Evolutionary conservation across 2,329 filamentous ascomycete genomes (phyloP).

Genomic region (Chrysosporium keratinophilum): DNA sequence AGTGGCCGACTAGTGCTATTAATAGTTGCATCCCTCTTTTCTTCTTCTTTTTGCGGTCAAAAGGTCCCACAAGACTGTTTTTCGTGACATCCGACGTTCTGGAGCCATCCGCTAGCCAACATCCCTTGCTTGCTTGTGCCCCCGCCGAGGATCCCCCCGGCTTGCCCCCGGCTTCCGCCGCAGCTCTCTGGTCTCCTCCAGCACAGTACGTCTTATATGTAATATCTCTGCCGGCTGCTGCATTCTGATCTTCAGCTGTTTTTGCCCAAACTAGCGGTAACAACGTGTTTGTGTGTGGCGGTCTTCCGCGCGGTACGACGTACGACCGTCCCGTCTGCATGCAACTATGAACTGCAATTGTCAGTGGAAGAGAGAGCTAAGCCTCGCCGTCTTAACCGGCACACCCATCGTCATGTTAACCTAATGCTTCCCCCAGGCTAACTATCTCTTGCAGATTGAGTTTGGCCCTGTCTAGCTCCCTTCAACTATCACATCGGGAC

Average conservation of each 20-base stretch:
- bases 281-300: neutral
- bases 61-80: neutral
- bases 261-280: neutral
- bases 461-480: neutral
- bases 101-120: conserved; percentile 1
- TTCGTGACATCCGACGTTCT: conserved; percentile 1
- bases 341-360: neutral
- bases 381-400: neutral
- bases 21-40: neutral
- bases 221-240: neutral
- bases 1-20: neutral
- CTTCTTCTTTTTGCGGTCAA: neutral
- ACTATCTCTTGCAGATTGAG: conserved; percentile 7
- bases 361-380: neutral
- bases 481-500: neutral
- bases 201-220: conserved; percentile 2
- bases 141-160: conserved; percentile 1
- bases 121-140: neutral
- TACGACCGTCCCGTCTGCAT: neutral
- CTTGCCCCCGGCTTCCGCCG: conserved; percentile 2
- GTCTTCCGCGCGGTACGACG: neutral
- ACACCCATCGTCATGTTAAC: neutral
- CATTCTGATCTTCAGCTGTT: neutral
- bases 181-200: neutral
- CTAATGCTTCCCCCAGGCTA: neutral